Conservation (phyloP, 192 early-diverging fungal species). For the Gonapodya prolifera region DNA sequence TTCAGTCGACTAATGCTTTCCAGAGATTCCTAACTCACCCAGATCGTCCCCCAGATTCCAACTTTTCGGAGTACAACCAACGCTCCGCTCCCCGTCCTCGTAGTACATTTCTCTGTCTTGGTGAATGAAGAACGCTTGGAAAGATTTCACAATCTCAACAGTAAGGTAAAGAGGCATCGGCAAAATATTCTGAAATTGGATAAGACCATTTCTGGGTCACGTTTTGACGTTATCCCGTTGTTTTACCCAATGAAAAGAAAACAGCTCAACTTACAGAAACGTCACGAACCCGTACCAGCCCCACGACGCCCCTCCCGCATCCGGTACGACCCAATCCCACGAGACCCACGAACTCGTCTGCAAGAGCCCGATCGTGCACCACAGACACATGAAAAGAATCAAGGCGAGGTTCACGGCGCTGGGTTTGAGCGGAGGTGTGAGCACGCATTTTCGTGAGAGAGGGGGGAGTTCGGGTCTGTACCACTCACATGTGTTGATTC, state of each 20-base stretch:
- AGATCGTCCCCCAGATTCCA: conserved; percentile 96
- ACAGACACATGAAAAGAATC: conserved; percentile 35
- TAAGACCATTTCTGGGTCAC: conserved; percentile 47
- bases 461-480: conserved; percentile 77
- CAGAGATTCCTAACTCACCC: no score
- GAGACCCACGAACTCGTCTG: no score
- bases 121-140: conserved; percentile 84
- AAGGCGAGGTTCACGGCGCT: conserved; percentile 34
- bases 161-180: conserved; percentile 92
- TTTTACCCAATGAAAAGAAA: no score
- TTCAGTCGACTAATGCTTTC: no score
- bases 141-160: conserved; percentile 81
- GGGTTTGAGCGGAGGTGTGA: conserved; percentile 31
- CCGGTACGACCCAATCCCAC: no score
- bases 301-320: no score
- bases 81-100: conserved; percentile 22
- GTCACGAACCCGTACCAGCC: no score
- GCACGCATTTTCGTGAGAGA: conserved; percentile 64
- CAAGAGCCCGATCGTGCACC: conserved; percentile 35
- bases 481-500: conserved; percentile 80
- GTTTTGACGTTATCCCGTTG: conserved; percentile 22
- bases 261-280: no score
- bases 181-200: conserved; percentile 92
- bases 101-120: conserved; percentile 78
- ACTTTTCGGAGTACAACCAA: conserved; percentile 14